Percentiles rank a stretch among this genome's conserved stretches.
Conservation (phyloP, 371 early-diverging fungal genomes). For the Mortierella sp. region DNA sequence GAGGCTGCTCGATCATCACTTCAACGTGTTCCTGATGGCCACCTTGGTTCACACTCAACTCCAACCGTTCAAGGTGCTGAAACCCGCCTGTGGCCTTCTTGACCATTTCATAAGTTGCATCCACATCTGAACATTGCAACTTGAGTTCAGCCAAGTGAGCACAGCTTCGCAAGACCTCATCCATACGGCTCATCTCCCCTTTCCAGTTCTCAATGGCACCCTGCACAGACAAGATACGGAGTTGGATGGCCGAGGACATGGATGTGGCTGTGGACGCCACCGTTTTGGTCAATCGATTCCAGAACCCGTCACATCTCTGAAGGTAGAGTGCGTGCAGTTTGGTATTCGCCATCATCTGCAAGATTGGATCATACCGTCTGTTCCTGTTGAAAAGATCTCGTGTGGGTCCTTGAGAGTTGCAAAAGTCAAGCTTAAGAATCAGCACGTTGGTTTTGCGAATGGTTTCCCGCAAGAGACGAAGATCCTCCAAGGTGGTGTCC, state of each 20-base stretch:
- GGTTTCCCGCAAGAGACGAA: constrained; percentile 23
- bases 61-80: constrained; percentile 5
- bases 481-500: constrained; percentile 32
- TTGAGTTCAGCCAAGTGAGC: constrained; percentile 18
- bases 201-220: constrained; percentile 33
- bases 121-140: constrained; percentile 21
- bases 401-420: constrained; percentile 19
- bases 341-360: constrained; percentile 30
- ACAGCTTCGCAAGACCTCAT: constrained; percentile 19
- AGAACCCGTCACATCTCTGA: constrained; percentile 30
- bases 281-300: constrained; percentile 25
- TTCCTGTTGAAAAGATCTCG: constrained; percentile 27
- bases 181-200: constrained; percentile 17
- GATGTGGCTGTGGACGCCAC: background rate
- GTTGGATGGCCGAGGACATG: constrained; percentile 6
- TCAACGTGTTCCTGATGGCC: constrained; percentile 23
- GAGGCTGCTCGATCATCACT: constrained; percentile 16
- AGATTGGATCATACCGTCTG: constrained; percentile 30
- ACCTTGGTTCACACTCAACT: constrained; percentile 13
- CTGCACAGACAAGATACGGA: constrained; percentile 19
- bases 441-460: constrained; percentile 23
- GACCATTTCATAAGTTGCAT: constrained; percentile 20
- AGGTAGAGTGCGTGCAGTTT: constrained; percentile 24
- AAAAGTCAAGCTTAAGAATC: constrained; percentile 21
- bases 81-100: constrained; percentile 18